Evolutionary conservation across 2,329 filamentous ascomycete genomes (phyloP).

Genomic region (Aspergillus floridensis): DNA sequence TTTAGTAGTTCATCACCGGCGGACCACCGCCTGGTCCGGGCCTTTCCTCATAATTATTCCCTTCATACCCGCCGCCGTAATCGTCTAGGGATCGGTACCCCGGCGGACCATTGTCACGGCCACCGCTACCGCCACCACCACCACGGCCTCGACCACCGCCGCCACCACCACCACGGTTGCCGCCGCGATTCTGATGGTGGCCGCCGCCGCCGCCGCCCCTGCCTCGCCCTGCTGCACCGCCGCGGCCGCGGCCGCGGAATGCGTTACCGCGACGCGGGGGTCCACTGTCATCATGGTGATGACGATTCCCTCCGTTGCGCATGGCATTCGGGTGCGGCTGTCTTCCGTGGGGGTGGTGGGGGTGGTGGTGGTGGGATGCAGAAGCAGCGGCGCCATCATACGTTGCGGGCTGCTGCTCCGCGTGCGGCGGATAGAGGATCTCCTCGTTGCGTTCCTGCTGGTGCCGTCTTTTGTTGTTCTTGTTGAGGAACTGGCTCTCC

Average conservation of each 20-base stretch:
- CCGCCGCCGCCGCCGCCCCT: constrained; percentile 23
- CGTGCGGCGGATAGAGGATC: constrained; percentile 30
- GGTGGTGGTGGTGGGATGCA: too few relatives aligned
- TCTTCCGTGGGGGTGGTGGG: constrained; percentile 18
- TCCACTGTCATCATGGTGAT: constrained; percentile 44
- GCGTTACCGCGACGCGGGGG: constrained; percentile 34
- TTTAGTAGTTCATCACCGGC: constrained; percentile 42
- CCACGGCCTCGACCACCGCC: constrained; percentile 52
- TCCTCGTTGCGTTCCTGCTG: constrained; percentile 61
- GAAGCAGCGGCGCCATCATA: constrained; percentile 20
- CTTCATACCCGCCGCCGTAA: constrained; percentile 28
- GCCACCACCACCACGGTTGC: constrained; percentile 46
- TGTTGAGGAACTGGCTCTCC: constrained; percentile 62
- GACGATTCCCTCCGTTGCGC: constrained; percentile 25
- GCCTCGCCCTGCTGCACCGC: constrained; percentile 39
- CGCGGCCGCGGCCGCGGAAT: constrained; percentile 36
- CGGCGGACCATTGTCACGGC: constrained; percentile 51
- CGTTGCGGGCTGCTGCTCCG: constrained; percentile 22
- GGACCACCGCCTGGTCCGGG: constrained; percentile 26
- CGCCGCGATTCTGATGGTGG: constrained; percentile 32
- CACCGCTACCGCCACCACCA: constrained; percentile 41
- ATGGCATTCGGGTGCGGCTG: constrained; percentile 27
- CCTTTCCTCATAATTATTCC: constrained; percentile 25
- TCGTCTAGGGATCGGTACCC: constrained; percentile 69
- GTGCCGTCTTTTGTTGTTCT: constrained; percentile 54